These are phyloP conservation scores for Onygenales sp. DNA, from an alignment of 2,329 filamentous ascomycete species.

Conservation along the genomic window DNA sequence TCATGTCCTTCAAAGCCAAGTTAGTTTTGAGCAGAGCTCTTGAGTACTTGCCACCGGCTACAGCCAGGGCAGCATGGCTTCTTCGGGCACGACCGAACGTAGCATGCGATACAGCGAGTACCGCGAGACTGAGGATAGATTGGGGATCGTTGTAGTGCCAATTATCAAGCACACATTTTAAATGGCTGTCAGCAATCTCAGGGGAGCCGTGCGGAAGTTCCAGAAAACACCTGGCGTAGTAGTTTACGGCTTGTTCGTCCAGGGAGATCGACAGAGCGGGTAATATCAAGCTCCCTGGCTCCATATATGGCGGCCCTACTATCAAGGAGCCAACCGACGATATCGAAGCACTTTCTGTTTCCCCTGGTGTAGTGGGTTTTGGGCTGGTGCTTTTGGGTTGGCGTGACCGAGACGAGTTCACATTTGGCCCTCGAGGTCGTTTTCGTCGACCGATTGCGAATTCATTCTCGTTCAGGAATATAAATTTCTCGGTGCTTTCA, in stretches of 20 bases:
- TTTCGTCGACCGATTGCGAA: conserved; percentile 1
- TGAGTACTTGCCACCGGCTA: not conserved
- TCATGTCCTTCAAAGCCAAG: not conserved
- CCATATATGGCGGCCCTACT: not conserved
- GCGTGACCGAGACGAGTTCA: not conserved
- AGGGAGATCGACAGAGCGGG: not conserved
- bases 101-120: not conserved
- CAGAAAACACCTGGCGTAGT: not conserved
- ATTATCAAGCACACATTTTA: not conserved
- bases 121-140: not conserved
- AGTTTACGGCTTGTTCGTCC: not conserved
- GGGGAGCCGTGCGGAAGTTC: not conserved
- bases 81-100: not conserved
- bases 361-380: too few relatives aligned
- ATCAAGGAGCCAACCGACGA: not conserved
- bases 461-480: conserved; percentile 1
- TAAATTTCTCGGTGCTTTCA: not conserved
- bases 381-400: too few relatives aligned
- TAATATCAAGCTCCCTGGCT: not conserved
- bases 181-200: not conserved
- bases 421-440: not conserved
- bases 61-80: not conserved
- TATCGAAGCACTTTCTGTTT: not conserved
- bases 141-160: not conserved
- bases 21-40: not conserved